A percentile compares a stretch with the other conserved stretches of the same genome.
phyloP scores from a whole-genome alignment of 352 stramenopile genomes.

The Phytophthora melonis region DNA sequence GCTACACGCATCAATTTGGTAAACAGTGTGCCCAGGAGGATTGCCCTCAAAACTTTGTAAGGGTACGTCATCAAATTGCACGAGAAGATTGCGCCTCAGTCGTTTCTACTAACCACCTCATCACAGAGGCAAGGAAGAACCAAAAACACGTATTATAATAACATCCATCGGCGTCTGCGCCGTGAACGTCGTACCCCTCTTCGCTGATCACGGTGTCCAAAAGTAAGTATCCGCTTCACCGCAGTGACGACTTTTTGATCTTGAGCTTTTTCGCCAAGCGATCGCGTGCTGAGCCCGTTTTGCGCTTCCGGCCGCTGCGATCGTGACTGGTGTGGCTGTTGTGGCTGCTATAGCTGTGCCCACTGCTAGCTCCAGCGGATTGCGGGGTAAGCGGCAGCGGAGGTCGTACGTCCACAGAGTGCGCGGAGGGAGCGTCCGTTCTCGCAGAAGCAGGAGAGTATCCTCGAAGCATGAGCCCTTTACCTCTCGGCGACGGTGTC shows the following conservation, averaged over 20 bases:
- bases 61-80: too few species aligned
- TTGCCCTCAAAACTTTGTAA: too few species aligned
- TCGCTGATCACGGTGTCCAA: background rate
- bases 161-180: conserved; percentile 18
- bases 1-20: background rate
- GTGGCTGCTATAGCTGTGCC: conserved; percentile 32
- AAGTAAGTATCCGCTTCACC: conserved; percentile 30
- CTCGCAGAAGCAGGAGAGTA: conserved; percentile 39
- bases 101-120: too few species aligned
- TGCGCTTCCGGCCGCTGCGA: conserved; percentile 57
- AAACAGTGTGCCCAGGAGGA: too few species aligned
- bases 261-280: conserved; percentile 87
- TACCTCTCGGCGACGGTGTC: conserved; percentile 44
- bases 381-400: conserved; percentile 50
- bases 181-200: conserved; percentile 2
- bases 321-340: conserved; percentile 3
- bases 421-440: conserved; percentile 20
- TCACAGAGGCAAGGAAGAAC: conserved; percentile 14
- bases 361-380: conserved; percentile 23
- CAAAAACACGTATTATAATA: conserved; percentile 29
- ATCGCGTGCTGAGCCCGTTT: conserved; percentile 59
- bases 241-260: conserved; percentile 59
- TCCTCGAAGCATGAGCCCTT: conserved; percentile 44
- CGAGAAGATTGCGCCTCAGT: too few species aligned
- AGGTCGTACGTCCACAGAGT: conserved; percentile 49